phyloP scores from a whole-genome alignment of 1,284 basidiomycete genomes.

The Rhodotorula sp. region DNA sequence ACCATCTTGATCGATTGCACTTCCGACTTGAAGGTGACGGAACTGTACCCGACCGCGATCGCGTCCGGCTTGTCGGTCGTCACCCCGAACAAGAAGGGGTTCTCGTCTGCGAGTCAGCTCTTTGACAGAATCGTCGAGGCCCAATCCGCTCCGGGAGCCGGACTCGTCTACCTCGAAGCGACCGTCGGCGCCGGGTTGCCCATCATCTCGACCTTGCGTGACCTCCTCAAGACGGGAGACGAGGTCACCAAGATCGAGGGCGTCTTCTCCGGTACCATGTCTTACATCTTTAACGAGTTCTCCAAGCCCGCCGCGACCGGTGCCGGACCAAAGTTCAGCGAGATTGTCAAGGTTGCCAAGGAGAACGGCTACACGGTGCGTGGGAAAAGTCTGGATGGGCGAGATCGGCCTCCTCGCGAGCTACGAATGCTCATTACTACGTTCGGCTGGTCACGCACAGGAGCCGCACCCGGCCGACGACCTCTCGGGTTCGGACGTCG shows the following conservation, averaged over 20 bases:
- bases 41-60: constrained; percentile 78
- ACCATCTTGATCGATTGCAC: constrained; percentile 89
- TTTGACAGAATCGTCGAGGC: constrained; percentile 69
- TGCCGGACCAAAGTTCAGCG: constrained; percentile 67
- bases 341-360: constrained; percentile 82
- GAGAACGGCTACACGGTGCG: constrained; percentile 90
- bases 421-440: neutral
- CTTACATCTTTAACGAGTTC: constrained; percentile 99
- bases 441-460: too few species aligned
- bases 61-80: constrained; percentile 78
- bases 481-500: constrained; percentile 92
- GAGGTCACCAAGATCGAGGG: constrained; percentile 62
- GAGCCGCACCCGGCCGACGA: constrained; percentile 98
- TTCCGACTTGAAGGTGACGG: constrained; percentile 77
- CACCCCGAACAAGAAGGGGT: constrained; percentile 98
- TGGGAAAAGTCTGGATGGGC: neutral
- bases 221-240: constrained; percentile 88
- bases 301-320: constrained; percentile 54
- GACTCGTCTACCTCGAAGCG: constrained; percentile 79
- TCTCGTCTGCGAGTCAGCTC: constrained; percentile 69
- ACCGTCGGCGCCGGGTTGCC: constrained; percentile 96
- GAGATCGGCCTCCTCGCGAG: neutral
- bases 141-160: constrained; percentile 57
- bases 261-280: constrained; percentile 91
- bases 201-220: constrained; percentile 85